These are phyloP conservation scores for Salinomyces thailandicus DNA, from an alignment of 2,329 filamentous ascomycete species.

Conservation along the genomic window DNA sequence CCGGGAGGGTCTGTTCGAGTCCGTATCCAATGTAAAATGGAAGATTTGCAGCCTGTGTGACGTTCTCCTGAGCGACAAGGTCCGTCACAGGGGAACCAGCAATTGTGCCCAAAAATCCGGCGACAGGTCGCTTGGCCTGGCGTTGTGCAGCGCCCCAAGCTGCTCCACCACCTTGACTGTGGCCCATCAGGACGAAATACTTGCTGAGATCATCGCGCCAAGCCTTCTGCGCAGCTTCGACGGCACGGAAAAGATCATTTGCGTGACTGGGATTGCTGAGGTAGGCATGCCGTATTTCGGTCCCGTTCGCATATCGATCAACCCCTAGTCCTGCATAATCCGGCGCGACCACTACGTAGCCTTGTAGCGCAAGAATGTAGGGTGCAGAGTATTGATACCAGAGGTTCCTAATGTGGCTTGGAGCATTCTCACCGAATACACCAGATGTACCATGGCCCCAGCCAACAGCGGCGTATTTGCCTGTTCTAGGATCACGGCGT, in stretches of 20 bases:
- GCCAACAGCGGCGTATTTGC: conserved; percentile 12
- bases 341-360: conserved; percentile 20
- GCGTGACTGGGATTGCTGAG: conserved; percentile 30
- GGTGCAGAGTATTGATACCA: conserved; percentile 20
- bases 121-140: conserved; percentile 22
- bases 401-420: conserved; percentile 18
- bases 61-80: neutral
- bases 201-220: conserved; percentile 28
- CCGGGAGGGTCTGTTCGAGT: neutral
- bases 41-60: no score
- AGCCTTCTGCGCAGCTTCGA: conserved; percentile 33
- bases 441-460: conserved; percentile 18
- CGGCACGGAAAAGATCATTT: conserved; percentile 35
- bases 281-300: conserved; percentile 37
- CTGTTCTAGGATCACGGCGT: conserved; percentile 8
- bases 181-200: conserved; percentile 37
- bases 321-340: conserved; percentile 21
- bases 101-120: conserved; percentile 31
- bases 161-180: conserved; percentile 38
- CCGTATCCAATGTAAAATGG: neutral
- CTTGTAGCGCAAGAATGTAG: conserved; percentile 18
- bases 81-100: conserved; percentile 15
- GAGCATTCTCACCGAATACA: conserved; percentile 13
- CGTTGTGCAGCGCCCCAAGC: conserved; percentile 33
- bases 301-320: conserved; percentile 6